Evolutionary conservation across 2,329 filamentous ascomycete genomes (phyloP), one percentile per base, ranked within the genome.

Genomic region (Penicillium aurantiogriseum): DNA sequence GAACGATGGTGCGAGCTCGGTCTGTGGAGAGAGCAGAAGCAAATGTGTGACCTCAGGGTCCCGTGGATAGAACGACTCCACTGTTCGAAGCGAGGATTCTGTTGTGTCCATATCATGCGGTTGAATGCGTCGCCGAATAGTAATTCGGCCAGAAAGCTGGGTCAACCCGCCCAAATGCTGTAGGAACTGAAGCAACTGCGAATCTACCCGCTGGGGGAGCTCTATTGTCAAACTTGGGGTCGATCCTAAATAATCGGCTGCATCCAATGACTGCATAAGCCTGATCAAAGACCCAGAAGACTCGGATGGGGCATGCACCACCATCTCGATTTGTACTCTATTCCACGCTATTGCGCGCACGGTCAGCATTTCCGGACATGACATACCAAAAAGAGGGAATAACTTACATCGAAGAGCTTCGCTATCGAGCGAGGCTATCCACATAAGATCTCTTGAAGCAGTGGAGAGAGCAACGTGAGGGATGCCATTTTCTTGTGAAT

Each of bases 11-110:
- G 90, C 89, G 0, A 97, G 76, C 71, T 97, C 90, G 1, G 83
- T 84, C 64, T 96, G 87, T 1, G 92, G 85, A 5, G 91, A 92
- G 6, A 99, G 82, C 2, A 97, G 76, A n/a, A 99, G 81, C 2
- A 96, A 84, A 71, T 97, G 91, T 10, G 88, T 87, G 51, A 85
- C 75, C 2, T 74, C 71, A 5, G 85, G 80, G 57, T 85, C 80
- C 3, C 79, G 76, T 2, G 94, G 92, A 81, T 92, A 97, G 72
- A 96, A 96, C 0, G 90, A 89, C 76, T 97, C 92, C 5, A 96
- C 77, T 57, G 93, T 90, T 25, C 88, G 86, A 17, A 88, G 79
- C 0, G 91, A 87, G 55, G 88, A 87, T 64, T 92, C 88, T 62
- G 89, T 85, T 43, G 89, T 81, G 6, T 80, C 85, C 60, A 88